A percentile compares a stretch with the other conserved stretches of the same genome.
phyloP scores from a whole-genome alignment of 129 eudicot genomes.

The Escallonia herrerae region DNA sequence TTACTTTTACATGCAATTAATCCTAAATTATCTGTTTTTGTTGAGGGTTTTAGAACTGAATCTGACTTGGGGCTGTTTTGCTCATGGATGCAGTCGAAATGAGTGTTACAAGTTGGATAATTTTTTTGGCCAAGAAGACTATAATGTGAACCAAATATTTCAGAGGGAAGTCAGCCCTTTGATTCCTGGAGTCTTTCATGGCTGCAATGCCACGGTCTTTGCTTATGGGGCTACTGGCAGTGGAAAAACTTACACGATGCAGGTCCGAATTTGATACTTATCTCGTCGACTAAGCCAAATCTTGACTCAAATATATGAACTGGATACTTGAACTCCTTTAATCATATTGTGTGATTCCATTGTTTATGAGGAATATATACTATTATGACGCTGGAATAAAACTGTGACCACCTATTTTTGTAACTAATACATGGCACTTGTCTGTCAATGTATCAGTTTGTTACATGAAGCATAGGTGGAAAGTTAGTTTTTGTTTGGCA shows the following conservation, averaged over 20 bases:
- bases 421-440: too few relatives aligned
- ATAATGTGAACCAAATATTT: constrained; percentile 54
- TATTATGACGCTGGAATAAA: too few relatives aligned
- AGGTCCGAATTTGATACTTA: constrained; percentile 34
- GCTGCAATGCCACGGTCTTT: constrained; percentile 77
- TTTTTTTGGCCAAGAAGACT: constrained; percentile 58
- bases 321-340: too few relatives aligned
- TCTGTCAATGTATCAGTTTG: too few relatives aligned
- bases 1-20: too few relatives aligned
- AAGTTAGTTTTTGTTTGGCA: too few relatives aligned
- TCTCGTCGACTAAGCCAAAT: background rate
- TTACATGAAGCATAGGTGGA: too few relatives aligned
- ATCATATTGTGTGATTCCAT: too few relatives aligned
- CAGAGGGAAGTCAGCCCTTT: constrained; percentile 74
- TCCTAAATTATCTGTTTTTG: background rate
- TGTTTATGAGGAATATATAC: too few relatives aligned
- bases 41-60: background rate
- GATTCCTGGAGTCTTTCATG: constrained; percentile 59
- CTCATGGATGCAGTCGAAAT: constrained; percentile 44
- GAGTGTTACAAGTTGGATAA: constrained; percentile 77
- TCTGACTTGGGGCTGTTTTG: background rate
- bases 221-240: constrained; percentile 98
- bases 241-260: constrained; percentile 93
- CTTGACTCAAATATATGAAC: too few relatives aligned
- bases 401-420: too few relatives aligned